Evolutionary conservation across 441 rosid genomes (phyloP), one percentile per base, ranked within the genome.

Genomic region (Erysimum cheiri): DNA sequence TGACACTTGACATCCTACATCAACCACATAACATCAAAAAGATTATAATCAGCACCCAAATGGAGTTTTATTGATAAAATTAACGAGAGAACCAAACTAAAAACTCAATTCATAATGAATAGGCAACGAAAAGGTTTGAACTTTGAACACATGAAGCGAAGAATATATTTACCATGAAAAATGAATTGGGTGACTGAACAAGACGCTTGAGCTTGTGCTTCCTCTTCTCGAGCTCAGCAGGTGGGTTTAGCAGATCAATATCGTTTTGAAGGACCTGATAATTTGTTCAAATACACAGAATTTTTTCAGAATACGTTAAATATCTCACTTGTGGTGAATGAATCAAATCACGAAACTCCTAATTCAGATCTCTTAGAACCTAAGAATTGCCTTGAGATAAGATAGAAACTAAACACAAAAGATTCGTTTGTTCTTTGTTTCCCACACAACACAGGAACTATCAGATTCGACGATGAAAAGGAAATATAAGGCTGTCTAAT

Each of bases 151-250:
- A 11, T 11, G 2, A 37, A 10, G 13, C 14, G 13, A 39, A 39
- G 14, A 39, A 12, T 0, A 39, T 1, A 22, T 12, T 9, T 80
- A 88, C 91, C 91, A 86, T 84, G 86, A 88, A 88, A 62, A 85
- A 88, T 3, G 91, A 88, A 70, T 88, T 86, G 1, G 93, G 89
- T 1, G 91, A 79, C 50, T 84, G 91, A 63, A 88, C 91, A 22
- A 88, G 88, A 63, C 88, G 93, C 80, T 88, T 88, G 80, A 86
- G 91, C 88, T 88, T 88, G 80, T 88, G 93, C 81, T 88, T 88
- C 80, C 78, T 88, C 87, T 88, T 88, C 85, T 88, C 93, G 37
- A 83, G 83, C 82, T 85, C 89, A 14, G 77, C 87, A 8, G 91
- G 93, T 12, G 91, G 93, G 73, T 84, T 80, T 74, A 87, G 81